Evolutionary conservation across 192 early-diverging fungal species (phyloP).

Genomic region (Physocladia obscura): DNA sequence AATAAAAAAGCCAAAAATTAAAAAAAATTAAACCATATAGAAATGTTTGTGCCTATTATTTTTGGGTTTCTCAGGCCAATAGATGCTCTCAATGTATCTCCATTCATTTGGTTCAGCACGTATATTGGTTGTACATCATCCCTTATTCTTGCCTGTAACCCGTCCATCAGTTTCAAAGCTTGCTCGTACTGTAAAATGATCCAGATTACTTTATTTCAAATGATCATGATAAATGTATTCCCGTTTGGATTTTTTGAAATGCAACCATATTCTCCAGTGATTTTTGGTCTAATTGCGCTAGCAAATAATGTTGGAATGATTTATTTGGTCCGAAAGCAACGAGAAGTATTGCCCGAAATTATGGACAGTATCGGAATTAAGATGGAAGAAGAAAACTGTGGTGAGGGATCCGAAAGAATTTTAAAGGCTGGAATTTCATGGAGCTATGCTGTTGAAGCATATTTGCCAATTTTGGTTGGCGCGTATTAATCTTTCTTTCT

Average conservation of each 20-base stretch:
- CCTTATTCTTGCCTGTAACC: neutral
- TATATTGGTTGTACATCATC: neutral
- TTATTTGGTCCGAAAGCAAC: neutral
- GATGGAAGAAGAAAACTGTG: neutral
- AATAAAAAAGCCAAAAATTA: neutral
- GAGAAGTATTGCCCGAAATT: neutral
- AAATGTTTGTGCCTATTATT: conserved; percentile 8
- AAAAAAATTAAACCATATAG: neutral
- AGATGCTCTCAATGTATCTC: neutral
- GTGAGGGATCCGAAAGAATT: too few relatives aligned
- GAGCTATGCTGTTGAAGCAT: too few relatives aligned
- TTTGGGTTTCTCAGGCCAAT: neutral
- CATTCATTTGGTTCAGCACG: neutral
- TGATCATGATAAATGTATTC: neutral
- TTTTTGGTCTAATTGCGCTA: conserved; percentile 1
- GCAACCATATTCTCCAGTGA: neutral
- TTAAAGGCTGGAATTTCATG: too few relatives aligned
- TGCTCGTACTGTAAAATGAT: neutral
- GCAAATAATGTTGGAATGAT: neutral
- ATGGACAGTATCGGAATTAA: neutral
- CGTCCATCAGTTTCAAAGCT: neutral
- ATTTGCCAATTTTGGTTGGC: too few relatives aligned
- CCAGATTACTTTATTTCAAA: neutral
- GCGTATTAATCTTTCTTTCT: too few relatives aligned
- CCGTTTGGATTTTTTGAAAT: neutral